phyloP scores from a whole-genome alignment of 129 eudicot genomes.

The Pittosporum tobira region DNA sequence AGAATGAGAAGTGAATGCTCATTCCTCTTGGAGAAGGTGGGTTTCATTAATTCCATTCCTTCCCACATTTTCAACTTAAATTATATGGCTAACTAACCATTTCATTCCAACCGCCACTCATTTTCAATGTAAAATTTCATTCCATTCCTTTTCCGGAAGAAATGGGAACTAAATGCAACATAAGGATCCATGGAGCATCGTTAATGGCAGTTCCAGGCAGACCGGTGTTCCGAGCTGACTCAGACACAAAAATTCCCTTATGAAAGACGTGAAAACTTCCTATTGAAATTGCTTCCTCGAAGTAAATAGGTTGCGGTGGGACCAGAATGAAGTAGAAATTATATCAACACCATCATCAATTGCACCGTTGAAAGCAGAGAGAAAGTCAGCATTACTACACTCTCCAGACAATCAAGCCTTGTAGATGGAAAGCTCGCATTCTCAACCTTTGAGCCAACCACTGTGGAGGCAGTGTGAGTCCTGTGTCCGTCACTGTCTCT shows the following conservation, averaged over 20 bases:
- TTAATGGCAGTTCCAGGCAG: constrained; percentile 36
- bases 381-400: constrained; percentile 54
- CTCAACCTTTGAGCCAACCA: constrained; percentile 52
- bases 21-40: no score
- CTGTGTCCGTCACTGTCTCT: constrained; percentile 62
- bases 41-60: no score
- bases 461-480: constrained; percentile 56
- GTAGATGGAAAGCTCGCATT: constrained; percentile 42
- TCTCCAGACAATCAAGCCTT: constrained; percentile 53
- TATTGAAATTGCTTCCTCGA: constrained; percentile 33
- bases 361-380: constrained; percentile 55
- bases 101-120: no score
- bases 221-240: constrained; percentile 48
- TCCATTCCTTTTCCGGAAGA: no score
- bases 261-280: constrained; percentile 60
- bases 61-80: no score
- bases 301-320: constrained; percentile 43
- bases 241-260: constrained; percentile 49
- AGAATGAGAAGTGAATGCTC: no score
- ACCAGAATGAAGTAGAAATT: constrained; percentile 62
- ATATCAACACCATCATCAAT: constrained; percentile 56
- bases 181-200: constrained; percentile 69
- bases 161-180: no score
- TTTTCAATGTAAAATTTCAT: no score
- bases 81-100: no score